These are phyloP conservation scores for Russula olivacea DNA, from an alignment of 768 basidiomycete species.

Conservation along the genomic window DNA sequence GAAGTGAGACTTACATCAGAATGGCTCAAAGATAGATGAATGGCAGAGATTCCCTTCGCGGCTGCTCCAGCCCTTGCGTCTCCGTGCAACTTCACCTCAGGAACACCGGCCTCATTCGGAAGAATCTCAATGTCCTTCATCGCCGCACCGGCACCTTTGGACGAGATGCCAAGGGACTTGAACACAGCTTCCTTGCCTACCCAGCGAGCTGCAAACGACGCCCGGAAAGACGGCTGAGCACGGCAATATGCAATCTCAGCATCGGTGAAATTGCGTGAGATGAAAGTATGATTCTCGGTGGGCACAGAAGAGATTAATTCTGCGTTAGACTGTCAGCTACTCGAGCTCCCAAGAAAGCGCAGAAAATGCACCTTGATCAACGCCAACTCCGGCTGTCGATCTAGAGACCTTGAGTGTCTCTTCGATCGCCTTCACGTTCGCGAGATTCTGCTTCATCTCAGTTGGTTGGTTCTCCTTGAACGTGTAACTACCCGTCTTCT, in stretches of 20 bases:
- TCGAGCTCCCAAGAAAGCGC: constrained; percentile 14
- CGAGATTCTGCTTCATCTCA: constrained; percentile 44
- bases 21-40: constrained; percentile 86
- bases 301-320: constrained; percentile 93
- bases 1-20: constrained; percentile 63
- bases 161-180: constrained; percentile 87
- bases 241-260: constrained; percentile 83
- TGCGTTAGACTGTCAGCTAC: constrained; percentile 28
- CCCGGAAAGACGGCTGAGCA: constrained; percentile 74
- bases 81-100: constrained; percentile 69
- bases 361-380: constrained; percentile 68
- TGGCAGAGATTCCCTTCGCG: constrained; percentile 61
- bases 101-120: too few species aligned
- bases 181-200: constrained; percentile 96
- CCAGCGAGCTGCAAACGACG: constrained; percentile 97
- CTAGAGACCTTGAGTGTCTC: constrained; percentile 44
- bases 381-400: constrained; percentile 71
- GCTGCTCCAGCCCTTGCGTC: constrained; percentile 72
- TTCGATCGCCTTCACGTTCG: constrained; percentile 64
- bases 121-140: constrained; percentile 98
- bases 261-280: constrained; percentile 88
- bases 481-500: constrained; percentile 81
- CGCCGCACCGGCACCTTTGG: constrained; percentile 88
- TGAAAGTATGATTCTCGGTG: constrained; percentile 79
- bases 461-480: constrained; percentile 63